Evolutionary conservation across 129 eudicot genomes (phyloP).

Genomic region (Pseudognaphalium luteoalbum): DNA sequence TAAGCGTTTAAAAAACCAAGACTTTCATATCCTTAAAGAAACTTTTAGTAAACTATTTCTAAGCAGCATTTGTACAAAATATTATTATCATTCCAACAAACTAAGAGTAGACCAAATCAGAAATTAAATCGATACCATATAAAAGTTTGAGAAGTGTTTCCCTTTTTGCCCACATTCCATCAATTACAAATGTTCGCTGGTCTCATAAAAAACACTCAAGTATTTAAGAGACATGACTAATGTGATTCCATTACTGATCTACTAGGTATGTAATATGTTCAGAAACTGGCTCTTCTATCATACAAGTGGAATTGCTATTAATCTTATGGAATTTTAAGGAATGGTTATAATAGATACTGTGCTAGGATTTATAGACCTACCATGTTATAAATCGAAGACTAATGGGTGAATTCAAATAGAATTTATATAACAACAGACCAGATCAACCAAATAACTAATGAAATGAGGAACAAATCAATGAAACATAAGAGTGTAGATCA

Average conservation of each 20-base stretch:
- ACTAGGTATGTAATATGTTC: background rate
- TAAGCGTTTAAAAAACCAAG: too few species aligned
- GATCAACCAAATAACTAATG: conserved; percentile 6
- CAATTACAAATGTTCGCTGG: background rate
- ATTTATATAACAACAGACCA: conserved; percentile 2
- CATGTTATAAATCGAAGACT: background rate
- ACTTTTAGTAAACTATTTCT: too few species aligned
- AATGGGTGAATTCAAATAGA: background rate
- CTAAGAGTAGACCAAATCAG: too few species aligned
- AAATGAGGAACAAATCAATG: background rate
- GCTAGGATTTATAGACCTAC: conserved; percentile 5
- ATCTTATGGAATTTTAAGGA: background rate
- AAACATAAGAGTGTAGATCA: background rate
- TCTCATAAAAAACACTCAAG: background rate
- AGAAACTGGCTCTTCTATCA: background rate
- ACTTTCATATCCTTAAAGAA: too few species aligned
- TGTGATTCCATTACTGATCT: background rate
- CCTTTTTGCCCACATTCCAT: too few species aligned
- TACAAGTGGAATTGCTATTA: background rate
- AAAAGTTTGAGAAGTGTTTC: too few species aligned
- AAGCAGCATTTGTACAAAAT: too few species aligned
- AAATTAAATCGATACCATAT: too few species aligned
- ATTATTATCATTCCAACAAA: too few species aligned
- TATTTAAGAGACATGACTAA: background rate
- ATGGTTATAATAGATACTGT: background rate